A percentile compares a stretch with the other conserved stretches of the same genome.
These are phyloP conservation scores for Trichothecium sympodiale DNA, from an alignment of 2,329 filamentous ascomycete genomes.

Conservation along the genomic window DNA sequence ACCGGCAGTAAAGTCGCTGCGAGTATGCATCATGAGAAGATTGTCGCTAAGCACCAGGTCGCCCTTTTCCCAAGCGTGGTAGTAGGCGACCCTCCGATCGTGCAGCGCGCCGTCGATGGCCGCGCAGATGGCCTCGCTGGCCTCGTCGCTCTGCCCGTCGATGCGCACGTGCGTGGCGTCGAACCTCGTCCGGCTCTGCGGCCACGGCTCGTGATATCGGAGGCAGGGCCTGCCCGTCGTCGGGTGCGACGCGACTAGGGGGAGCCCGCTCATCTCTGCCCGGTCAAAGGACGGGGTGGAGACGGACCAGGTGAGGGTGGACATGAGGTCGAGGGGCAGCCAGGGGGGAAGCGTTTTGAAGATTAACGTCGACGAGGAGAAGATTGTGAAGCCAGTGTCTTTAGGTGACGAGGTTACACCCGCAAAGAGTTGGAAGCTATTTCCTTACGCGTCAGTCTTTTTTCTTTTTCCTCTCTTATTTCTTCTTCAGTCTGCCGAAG, in stretches of 20 bases:
- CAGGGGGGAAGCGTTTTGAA: constrained; percentile 32
- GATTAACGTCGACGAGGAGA: constrained; percentile 37
- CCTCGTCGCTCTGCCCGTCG: constrained; percentile 19
- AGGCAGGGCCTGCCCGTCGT: constrained; percentile 34
- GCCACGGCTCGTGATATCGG: constrained; percentile 45
- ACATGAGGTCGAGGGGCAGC: constrained; percentile 23
- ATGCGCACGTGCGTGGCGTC: constrained; percentile 32
- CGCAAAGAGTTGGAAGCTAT: constrained; percentile 44
- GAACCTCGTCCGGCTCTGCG: constrained; percentile 37
- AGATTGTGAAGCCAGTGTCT: constrained; percentile 41
- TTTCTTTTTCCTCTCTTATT: too few relatives aligned
- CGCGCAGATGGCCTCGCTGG: constrained; percentile 24
- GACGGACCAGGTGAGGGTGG: constrained; percentile 34
- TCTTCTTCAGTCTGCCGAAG: too few relatives aligned
- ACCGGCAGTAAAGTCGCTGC: constrained; percentile 32
- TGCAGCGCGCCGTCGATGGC: constrained; percentile 31
- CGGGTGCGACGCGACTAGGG: constrained; percentile 33
- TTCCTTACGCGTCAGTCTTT: too few relatives aligned
- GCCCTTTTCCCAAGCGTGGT: constrained; percentile 42
- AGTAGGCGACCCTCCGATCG: constrained; percentile 37
- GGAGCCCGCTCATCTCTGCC: constrained; percentile 29
- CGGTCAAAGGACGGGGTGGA: constrained; percentile 34
- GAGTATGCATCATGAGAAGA: constrained; percentile 34
- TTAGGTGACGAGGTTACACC: constrained; percentile 32
- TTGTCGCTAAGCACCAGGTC: constrained; percentile 45